Evolutionary conservation across 306 rosid genomes (phyloP).

Genomic region (Prunus padus): DNA sequence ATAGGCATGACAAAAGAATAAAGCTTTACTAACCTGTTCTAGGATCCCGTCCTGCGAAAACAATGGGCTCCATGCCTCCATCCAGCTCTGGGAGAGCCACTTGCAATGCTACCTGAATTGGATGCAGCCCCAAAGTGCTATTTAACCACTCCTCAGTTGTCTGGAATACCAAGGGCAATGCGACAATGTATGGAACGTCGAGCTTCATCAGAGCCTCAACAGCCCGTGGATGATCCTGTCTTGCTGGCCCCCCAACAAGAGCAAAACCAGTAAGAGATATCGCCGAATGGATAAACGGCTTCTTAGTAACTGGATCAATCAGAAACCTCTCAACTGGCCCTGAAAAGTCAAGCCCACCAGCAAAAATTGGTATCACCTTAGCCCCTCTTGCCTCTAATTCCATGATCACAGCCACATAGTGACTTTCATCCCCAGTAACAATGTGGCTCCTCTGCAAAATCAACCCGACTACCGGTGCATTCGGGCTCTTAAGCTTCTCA

Average conservation of each 20-base stretch:
- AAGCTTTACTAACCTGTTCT: slow-evolving; percentile 57
- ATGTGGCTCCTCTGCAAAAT: slow-evolving; percentile 95
- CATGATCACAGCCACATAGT: slow-evolving; percentile 97
- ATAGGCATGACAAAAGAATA: background rate
- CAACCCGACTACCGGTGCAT: slow-evolving; percentile 67
- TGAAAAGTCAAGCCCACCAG: slow-evolving; percentile 91
- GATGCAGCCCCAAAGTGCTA: slow-evolving; percentile 93
- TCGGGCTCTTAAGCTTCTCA: slow-evolving; percentile 71
- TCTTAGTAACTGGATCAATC: slow-evolving; percentile 77
- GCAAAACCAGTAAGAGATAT: slow-evolving; percentile 94
- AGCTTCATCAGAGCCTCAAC: slow-evolving; percentile 81
- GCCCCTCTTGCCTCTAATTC: slow-evolving; percentile 96
- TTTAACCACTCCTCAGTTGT: slow-evolving; percentile 98
- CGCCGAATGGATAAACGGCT: slow-evolving; percentile 71
- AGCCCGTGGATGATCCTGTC: slow-evolving; percentile 98
- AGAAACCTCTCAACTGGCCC: slow-evolving; percentile 93
- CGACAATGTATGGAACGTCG: slow-evolving; percentile 93
- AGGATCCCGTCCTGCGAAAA: slow-evolving; percentile 95
- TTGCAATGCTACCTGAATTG: slow-evolving; percentile 97
- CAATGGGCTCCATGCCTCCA: slow-evolving; percentile 99
- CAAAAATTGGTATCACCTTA: slow-evolving; percentile 86
- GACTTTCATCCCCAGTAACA: slow-evolving; percentile 97
- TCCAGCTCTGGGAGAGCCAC: slow-evolving; percentile 98
- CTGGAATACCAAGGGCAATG: slow-evolving; percentile 94
- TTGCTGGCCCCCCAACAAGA: slow-evolving; percentile 97